Percentiles rank a stretch among this genome's conserved stretches.
Conservation (phyloP, 331 rosid genomes). For the Quercus phellos region DNA sequence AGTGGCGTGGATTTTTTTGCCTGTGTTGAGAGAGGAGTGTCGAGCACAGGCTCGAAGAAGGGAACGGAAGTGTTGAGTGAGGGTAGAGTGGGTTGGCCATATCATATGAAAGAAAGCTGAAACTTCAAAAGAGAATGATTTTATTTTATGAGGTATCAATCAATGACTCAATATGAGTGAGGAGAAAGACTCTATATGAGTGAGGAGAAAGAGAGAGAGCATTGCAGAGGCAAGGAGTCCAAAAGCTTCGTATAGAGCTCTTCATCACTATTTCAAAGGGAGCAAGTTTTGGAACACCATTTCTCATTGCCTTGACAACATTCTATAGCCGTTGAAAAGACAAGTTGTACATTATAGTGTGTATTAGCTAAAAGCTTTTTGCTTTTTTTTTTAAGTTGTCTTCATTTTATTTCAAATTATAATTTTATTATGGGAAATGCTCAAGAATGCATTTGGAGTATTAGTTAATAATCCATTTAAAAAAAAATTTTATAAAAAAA, state of each 20-base stretch:
- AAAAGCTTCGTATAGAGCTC: not conserved
- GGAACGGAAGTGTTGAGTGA: conserved; percentile 37
- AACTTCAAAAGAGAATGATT: not conserved
- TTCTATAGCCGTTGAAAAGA: too few species aligned
- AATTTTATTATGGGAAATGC: too few species aligned
- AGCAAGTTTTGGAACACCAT: too few species aligned
- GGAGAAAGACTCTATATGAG: not conserved
- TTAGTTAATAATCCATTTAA: too few species aligned
- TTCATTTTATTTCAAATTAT: too few species aligned
- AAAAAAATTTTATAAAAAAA: rapidly evolving
- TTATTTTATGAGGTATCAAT: not conserved
- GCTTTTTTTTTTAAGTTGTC: too few species aligned
- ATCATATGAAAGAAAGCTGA: conserved; percentile 23
- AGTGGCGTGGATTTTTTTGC: conserved; percentile 61
- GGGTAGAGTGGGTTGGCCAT: conserved; percentile 28
- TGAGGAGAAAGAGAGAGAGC: not conserved
- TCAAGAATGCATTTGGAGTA: rapidly evolving
- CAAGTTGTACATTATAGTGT: too few species aligned
- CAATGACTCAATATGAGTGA: too few species aligned
- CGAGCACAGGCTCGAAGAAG: conserved; percentile 54
- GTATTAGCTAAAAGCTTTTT: too few species aligned
- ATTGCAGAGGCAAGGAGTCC: not conserved
- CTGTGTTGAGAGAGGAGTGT: conserved; percentile 39
- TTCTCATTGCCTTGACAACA: too few species aligned
- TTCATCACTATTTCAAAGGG: too few species aligned